Percentiles rank a stretch among this genome's conserved stretches.
Conservation (phyloP, 768 basidiomycete genomes). For the Lepiota venenata region DNA sequence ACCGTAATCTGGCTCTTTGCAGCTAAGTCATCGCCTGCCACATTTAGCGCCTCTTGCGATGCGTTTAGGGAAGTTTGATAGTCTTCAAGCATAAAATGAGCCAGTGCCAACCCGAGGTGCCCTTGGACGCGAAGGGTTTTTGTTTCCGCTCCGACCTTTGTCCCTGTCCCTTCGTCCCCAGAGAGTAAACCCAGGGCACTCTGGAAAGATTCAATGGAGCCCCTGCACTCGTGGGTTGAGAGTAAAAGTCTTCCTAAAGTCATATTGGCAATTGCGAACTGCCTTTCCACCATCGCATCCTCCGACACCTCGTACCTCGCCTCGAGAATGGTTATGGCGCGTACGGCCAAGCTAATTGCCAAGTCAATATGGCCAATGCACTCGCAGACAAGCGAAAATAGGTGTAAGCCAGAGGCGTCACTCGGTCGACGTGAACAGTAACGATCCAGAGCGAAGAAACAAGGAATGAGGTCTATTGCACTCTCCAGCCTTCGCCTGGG, state of each 20-base stretch:
- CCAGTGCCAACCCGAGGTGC: slow-evolving; percentile 70
- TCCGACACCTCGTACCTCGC: slow-evolving; percentile 86
- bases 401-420: slow-evolving; percentile 76
- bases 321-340: slow-evolving; percentile 75
- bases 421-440: slow-evolving; percentile 65
- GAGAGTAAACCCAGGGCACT: slow-evolving; percentile 68
- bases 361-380: slow-evolving; percentile 67
- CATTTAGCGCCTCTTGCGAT: slow-evolving; percentile 66
- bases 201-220: slow-evolving; percentile 67
- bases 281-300: slow-evolving; percentile 69
- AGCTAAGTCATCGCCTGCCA: slow-evolving; percentile 41
- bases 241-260: slow-evolving; percentile 79
- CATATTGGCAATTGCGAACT: slow-evolving; percentile 77
- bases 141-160: slow-evolving; percentile 23
- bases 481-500: slow-evolving; percentile 14
- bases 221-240: slow-evolving; percentile 52
- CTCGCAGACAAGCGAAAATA: slow-evolving; percentile 85
- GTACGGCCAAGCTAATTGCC: slow-evolving; percentile 52
- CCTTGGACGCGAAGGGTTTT: slow-evolving; percentile 49
- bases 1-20: slow-evolving; percentile 71
- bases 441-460: slow-evolving; percentile 79
- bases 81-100: slow-evolving; percentile 62
- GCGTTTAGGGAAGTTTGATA: slow-evolving; percentile 56
- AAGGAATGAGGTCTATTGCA: slow-evolving; percentile 57
- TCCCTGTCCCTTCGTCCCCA: slow-evolving; percentile 44